Base-by-base conservation (phyloP, 2,329 filamentous ascomycete species). In the Thielaviopsis euricoi region DNA sequence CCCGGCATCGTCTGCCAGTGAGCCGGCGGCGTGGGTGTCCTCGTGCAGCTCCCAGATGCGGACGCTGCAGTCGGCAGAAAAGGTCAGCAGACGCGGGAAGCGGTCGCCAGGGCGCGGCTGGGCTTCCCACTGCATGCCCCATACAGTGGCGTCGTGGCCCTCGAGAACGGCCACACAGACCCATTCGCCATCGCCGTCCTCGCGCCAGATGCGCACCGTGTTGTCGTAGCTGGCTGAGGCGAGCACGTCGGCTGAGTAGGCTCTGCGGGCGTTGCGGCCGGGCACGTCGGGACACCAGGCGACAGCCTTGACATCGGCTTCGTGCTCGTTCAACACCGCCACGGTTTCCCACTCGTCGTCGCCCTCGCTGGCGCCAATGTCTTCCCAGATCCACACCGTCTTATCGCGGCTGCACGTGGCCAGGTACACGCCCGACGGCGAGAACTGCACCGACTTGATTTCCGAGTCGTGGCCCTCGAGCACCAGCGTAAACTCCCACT, bases 341-440 rank as follows among this genome's bases (percentile, higher is more conserved):
- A 97, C 83, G 1, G 93, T 97, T 76, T 98, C 93, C 74, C 90
- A 97, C 68, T 97, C 93, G 68, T 95, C 91, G 58, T 95, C 90
- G 17, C 85, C 86, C 63, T 87, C 85, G 58, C 74, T 72, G 9
- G 72, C 71, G 46, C 80, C 80, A 57, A 96, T 80, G 68, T 97
- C 93, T 71, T 98, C 93, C 93, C 93, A 98, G 65, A 98, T 88
- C 93, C 93, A 98, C 19, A 97, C 88, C 17, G 82, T 86, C 73
- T 97, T 97, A 69, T 98, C 93, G 53, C 93, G 80, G 56, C 83
- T 87, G 70, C 90, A 96, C 0, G 90, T 96, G 6, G 93, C 93
- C 4, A 98, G 78, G 65, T 89, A 83, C 61, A 85, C 81, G 0
- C 87, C 87, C 0, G 80, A 81, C 0, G 87, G 83, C 19, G 79